A percentile compares a stretch with the other conserved stretches of the same genome.
phyloP scores from a whole-genome alignment of 2,329 filamentous ascomycete species.

The Penicillium sp. region DNA sequence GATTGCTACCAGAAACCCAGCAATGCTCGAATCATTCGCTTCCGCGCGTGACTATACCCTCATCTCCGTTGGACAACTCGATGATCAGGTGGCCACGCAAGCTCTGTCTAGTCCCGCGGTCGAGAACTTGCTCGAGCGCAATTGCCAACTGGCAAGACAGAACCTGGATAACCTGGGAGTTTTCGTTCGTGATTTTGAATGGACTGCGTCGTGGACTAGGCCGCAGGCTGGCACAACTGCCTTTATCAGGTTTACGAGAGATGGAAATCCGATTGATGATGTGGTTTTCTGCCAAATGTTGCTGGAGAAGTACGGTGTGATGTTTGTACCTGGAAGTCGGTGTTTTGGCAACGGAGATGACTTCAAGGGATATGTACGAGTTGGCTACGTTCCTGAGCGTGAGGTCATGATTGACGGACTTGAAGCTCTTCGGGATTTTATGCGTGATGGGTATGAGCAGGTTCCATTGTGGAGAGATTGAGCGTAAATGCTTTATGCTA shows the following conservation, averaged over 20 bases:
- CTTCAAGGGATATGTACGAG: conserved; percentile 71
- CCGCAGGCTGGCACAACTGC: conserved; percentile 76
- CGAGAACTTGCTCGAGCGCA: conserved; percentile 59
- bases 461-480: conserved; percentile 31
- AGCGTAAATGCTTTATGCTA: not conserved
- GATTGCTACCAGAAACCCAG: conserved; percentile 64
- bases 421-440: conserved; percentile 53
- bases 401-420: conserved; percentile 66
- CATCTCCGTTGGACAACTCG: conserved; percentile 74
- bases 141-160: conserved; percentile 62
- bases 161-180: conserved; percentile 64
- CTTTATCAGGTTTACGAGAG: conserved; percentile 66
- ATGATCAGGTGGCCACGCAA: conserved; percentile 68
- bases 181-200: conserved; percentile 62
- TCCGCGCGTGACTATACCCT: conserved; percentile 73
- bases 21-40: conserved; percentile 63
- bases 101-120: conserved; percentile 65
- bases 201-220: conserved; percentile 64
- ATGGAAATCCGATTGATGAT: conserved; percentile 66
- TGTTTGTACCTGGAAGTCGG: conserved; percentile 70
- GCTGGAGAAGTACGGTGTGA: conserved; percentile 65
- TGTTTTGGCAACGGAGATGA: conserved; percentile 68
- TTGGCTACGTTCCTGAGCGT: conserved; percentile 73
- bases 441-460: conserved; percentile 56
- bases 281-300: conserved; percentile 65